phyloP scores from a whole-genome alignment of 345 rosid genomes.

The Stellera chamaejasme region DNA sequence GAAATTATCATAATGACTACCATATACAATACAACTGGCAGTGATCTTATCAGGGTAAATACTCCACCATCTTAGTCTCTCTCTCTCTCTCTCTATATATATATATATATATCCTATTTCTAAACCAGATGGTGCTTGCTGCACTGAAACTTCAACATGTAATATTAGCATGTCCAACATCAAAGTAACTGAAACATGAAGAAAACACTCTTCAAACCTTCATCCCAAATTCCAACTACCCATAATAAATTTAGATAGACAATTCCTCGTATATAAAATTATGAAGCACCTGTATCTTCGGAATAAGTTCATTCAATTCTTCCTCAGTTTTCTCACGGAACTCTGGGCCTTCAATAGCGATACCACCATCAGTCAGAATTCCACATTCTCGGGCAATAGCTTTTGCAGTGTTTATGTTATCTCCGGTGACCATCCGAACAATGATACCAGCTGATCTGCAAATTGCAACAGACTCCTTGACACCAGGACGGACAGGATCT shows the following conservation, averaged over 20 bases:
- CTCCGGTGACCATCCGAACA: constrained; percentile 90
- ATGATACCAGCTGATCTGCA: constrained; percentile 79
- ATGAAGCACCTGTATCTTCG: constrained; percentile 71
- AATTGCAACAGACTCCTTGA: constrained; percentile 70
- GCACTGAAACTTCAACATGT: too few species aligned
- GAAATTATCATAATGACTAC: too few species aligned
- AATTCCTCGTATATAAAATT: not conserved
- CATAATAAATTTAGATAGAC: not conserved
- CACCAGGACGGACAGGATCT: constrained; percentile 85
- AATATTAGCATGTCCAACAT: too few species aligned
- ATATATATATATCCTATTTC: too few species aligned
- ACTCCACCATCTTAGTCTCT: too few species aligned
- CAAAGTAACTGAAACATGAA: too few species aligned
- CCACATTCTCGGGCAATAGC: constrained; percentile 93
- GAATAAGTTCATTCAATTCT: constrained; percentile 58
- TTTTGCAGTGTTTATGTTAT: constrained; percentile 78
- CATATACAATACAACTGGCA: too few species aligned
- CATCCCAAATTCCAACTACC: not conserved
- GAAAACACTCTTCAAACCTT: too few species aligned
- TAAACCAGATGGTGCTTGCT: too few species aligned
- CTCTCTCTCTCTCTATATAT: too few species aligned
- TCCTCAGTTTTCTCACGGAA: constrained; percentile 43
- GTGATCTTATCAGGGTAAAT: too few species aligned
- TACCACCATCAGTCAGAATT: constrained; percentile 53
- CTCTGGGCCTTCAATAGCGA: constrained; percentile 58